phyloP scores from a whole-genome alignment of 768 basidiomycete genomes.

The Coprinellus aureogranulatus region DNA sequence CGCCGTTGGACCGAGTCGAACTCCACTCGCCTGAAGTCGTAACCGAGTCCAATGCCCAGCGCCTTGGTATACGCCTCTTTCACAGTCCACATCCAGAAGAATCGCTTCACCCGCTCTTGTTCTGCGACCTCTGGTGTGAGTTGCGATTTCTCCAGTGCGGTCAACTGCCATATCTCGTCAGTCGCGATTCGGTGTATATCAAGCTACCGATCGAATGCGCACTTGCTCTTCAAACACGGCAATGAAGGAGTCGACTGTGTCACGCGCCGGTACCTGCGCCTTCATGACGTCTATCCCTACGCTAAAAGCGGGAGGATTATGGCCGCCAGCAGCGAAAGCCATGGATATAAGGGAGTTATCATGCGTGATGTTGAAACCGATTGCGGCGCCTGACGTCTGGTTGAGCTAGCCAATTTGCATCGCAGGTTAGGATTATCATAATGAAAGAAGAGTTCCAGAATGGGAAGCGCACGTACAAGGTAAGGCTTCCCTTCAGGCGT shows the following conservation, averaged over 20 bases:
- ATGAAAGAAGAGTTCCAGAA: neutral
- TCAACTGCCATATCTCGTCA: constrained; percentile 34
- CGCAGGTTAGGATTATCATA: neutral
- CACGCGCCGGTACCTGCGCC: constrained; percentile 57
- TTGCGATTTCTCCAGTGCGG: constrained; percentile 38
- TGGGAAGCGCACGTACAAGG: constrained; percentile 45
- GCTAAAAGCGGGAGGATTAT: constrained; percentile 51
- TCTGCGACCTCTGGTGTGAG: constrained; percentile 40
- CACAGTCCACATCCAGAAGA: constrained; percentile 86
- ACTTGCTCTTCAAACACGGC: constrained; percentile 67
- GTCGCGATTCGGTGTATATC: constrained; percentile 4
- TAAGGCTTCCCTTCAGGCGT: constrained; percentile 77
- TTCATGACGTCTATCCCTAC: constrained; percentile 85
- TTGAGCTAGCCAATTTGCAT: neutral
- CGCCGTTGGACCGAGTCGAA: constrained; percentile 53
- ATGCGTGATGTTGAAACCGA: constrained; percentile 81
- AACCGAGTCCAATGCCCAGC: constrained; percentile 77
- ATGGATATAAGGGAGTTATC: constrained; percentile 73
- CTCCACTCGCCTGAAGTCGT: constrained; percentile 76
- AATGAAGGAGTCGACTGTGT: constrained; percentile 59
- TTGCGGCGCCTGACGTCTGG: constrained; percentile 26
- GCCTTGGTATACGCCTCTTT: constrained; percentile 94
- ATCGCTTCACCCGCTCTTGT: constrained; percentile 53
- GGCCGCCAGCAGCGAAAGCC: constrained; percentile 48
- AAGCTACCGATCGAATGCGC: constrained; percentile 6